These are phyloP conservation scores for Monosporozyma solicola DNA, from an alignment of 805 yeast genomes.

Conservation along the genomic window DNA sequence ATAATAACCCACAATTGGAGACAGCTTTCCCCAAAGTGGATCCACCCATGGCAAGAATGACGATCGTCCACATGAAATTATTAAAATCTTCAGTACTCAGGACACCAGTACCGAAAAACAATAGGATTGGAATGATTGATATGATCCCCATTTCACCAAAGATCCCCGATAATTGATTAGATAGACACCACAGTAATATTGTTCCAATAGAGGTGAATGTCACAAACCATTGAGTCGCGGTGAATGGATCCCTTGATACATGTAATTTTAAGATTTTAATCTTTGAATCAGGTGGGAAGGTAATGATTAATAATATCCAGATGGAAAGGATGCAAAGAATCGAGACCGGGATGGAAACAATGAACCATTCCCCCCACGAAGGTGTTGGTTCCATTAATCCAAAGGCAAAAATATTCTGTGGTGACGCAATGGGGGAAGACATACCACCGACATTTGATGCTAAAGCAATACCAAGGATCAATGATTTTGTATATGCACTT, in stretches of 20 bases:
- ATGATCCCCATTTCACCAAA: conserved; percentile 97
- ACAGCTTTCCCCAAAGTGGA: conserved; percentile 93
- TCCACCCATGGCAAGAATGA: conserved; percentile 96
- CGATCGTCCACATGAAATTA: conserved; percentile 94
- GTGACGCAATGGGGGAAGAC: conserved; percentile 96
- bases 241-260: conserved; percentile 59
- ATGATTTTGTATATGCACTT: conserved; percentile 69
- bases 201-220: conserved; percentile 58
- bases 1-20: conserved; percentile 76
- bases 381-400: conserved; percentile 78
- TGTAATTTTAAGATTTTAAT: conserved; percentile 37
- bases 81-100: conserved; percentile 86
- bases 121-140: conserved; percentile 79
- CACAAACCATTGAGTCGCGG: conserved; percentile 67
- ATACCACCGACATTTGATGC: conserved; percentile 94
- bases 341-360: conserved; percentile 75
- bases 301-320: conserved; percentile 63
- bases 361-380: conserved; percentile 92
- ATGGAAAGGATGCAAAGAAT: conserved; percentile 51
- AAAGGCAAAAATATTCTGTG: conserved; percentile 88
- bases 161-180: conserved; percentile 57
- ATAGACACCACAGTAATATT: conserved; percentile 82
- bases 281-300: conserved; percentile 49
- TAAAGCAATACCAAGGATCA: conserved; percentile 84
- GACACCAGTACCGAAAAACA: conserved; percentile 88